Conservation (phyloP, 371 early-diverging fungal genomes). For the Syncephalastrum sp. region DNA sequence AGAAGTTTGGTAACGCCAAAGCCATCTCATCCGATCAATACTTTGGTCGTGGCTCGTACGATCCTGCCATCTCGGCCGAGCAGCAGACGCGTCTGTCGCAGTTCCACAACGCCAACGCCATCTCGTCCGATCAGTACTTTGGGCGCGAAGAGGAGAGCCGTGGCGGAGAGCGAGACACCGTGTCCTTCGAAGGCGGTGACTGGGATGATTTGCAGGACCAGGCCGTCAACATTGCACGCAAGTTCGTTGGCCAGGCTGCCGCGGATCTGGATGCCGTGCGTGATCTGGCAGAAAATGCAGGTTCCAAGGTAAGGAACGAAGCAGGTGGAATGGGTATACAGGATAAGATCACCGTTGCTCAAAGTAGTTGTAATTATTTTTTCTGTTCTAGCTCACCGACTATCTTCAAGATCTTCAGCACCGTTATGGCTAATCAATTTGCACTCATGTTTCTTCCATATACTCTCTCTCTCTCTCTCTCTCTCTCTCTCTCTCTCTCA, state of each 20-base stretch:
- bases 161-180: neutral
- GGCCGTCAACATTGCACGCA: conserved; percentile 66
- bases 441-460: no score
- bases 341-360: no score
- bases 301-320: conserved; percentile 25
- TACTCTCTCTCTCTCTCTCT: no score
- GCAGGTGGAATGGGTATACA: no score
- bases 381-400: no score
- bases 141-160: conserved; percentile 62
- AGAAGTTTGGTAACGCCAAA: conserved; percentile 70
- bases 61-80: conserved; percentile 62
- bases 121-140: conserved; percentile 83
- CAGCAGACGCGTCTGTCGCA: conserved; percentile 63
- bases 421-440: no score
- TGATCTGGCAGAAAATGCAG: conserved; percentile 68
- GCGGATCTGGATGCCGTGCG: conserved; percentile 75
- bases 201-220: conserved; percentile 54
- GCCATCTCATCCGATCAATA: conserved; percentile 89
- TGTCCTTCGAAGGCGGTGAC: conserved; percentile 20
- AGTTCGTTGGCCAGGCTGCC: conserved; percentile 71
- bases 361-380: no score
- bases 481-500: no score
- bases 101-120: conserved; percentile 73
- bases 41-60: conserved; percentile 79
- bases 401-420: no score